phyloP scores from a whole-genome alignment of 352 stramenopile genomes.

The Nannochloropsis limnetica region DNA sequence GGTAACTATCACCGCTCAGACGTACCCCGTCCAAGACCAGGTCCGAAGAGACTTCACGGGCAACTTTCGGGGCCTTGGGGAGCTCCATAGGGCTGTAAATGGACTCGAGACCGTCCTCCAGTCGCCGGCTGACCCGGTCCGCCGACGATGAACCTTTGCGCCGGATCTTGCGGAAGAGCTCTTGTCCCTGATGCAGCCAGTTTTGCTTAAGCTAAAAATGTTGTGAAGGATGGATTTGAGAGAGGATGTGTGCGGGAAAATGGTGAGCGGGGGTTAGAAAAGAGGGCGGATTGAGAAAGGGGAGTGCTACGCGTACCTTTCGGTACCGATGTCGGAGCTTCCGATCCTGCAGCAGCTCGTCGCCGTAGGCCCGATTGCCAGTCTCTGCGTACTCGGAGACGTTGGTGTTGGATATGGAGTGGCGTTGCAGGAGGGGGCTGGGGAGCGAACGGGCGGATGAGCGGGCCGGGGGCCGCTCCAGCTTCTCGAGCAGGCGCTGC shows the following conservation, averaged over 20 bases:
- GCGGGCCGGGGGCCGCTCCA: neutral
- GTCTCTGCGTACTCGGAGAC: neutral
- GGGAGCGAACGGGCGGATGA: neutral
- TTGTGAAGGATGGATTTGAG: neutral
- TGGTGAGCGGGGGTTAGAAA: neutral
- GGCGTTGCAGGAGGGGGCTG: constrained; percentile 1
- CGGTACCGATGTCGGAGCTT: constrained; percentile 29
- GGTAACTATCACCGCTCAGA: neutral
- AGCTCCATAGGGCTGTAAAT: constrained; percentile 27
- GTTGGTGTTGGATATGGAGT: neutral
- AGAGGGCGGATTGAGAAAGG: neutral
- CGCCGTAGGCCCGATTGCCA: constrained; percentile 29
- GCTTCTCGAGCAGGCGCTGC: constrained; percentile 28
- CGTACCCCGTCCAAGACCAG: constrained; percentile 3
- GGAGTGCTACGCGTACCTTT: neutral
- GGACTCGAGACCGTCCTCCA: constrained; percentile 26
- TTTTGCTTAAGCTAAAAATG: neutral
- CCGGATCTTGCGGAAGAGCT: constrained; percentile 30
- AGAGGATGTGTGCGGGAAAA: neutral
- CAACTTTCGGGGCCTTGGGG: neutral
- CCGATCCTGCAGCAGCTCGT: neutral
- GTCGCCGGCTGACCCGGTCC: neutral
- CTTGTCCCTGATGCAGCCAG: constrained; percentile 9
- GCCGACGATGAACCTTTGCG: neutral
- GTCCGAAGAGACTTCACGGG: neutral